Evolutionary conservation across 148 eudicot genomes (phyloP).

Genomic region (Arctostaphylos glauca): DNA sequence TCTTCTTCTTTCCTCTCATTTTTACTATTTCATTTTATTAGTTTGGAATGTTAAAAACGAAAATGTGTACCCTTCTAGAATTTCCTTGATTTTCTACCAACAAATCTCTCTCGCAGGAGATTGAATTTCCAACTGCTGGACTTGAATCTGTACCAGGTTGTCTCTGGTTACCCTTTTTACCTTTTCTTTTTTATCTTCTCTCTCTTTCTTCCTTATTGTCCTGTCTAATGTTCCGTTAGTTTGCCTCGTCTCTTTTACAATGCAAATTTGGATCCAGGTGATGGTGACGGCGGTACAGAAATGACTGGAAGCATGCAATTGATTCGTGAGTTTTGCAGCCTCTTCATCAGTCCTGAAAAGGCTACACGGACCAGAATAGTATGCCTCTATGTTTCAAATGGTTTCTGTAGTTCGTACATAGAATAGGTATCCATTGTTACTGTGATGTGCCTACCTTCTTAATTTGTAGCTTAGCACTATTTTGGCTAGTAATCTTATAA

Average conservation of each 20-base stretch:
- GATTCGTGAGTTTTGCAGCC: slow-evolving; percentile 92
- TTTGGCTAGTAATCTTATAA: background rate
- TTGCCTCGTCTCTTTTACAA: slow-evolving; percentile 5
- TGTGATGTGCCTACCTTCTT: background rate
- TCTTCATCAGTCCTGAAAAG: slow-evolving; percentile 69
- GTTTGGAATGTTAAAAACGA: slow-evolving; percentile 15
- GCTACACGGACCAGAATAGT: slow-evolving; percentile 83
- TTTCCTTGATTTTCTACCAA: slow-evolving; percentile 27
- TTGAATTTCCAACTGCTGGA: slow-evolving; percentile 96
- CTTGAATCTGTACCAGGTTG: slow-evolving; percentile 87
- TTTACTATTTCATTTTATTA: background rate
- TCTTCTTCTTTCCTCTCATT: background rate
- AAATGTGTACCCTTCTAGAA: slow-evolving; percentile 16
- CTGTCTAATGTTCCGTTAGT: background rate
- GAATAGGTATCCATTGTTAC: too few relatives aligned
- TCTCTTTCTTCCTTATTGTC: slow-evolving; percentile 1
- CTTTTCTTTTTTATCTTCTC: background rate
- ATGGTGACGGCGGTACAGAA: slow-evolving; percentile 94
- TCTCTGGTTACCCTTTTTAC: background rate
- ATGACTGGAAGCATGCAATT: slow-evolving; percentile 95
- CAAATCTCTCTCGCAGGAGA: slow-evolving; percentile 61
- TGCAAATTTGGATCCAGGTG: slow-evolving; percentile 48
- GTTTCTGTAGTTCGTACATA: too few relatives aligned
- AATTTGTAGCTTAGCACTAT: background rate
- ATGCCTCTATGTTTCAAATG: slow-evolving; percentile 30